Evolutionary conservation across 352 stramenopile species (phyloP).

Genomic region (Phytopythium sindhum): DNA sequence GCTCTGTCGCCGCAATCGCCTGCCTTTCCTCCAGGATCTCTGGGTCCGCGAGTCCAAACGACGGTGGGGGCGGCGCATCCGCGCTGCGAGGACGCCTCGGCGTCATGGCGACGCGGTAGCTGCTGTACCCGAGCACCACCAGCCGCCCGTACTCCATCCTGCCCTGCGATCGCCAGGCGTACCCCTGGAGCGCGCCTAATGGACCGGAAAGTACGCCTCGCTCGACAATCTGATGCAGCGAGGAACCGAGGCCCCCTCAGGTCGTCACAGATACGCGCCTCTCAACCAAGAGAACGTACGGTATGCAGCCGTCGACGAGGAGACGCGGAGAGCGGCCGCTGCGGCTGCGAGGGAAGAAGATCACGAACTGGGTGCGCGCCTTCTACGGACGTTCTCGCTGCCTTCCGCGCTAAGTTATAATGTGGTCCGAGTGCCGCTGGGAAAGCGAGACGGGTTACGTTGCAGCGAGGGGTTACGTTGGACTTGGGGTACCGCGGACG

Average conservation of each 20-base stretch:
- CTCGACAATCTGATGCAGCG: background rate
- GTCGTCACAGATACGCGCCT: background rate
- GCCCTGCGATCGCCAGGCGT: background rate
- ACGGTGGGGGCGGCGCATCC: conserved; percentile 11
- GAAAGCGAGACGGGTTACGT: too few species aligned
- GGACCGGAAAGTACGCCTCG: background rate
- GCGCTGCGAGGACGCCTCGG: conserved; percentile 23
- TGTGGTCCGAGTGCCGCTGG: too few species aligned
- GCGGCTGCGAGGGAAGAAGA: background rate
- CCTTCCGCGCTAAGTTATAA: background rate
- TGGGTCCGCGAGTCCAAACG: conserved; percentile 34
- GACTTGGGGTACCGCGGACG: too few species aligned
- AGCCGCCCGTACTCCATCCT: conserved; percentile 79
- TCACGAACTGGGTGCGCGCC: background rate
- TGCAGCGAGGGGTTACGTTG: too few species aligned
- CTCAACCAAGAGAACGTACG: background rate
- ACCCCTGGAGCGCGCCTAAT: background rate
- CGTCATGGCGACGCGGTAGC: conserved; percentile 63
- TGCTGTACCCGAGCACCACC: conserved; percentile 82
- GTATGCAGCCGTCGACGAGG: background rate
- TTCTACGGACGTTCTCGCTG: conserved; percentile 1
- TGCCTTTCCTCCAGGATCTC: background rate
- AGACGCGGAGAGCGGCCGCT: background rate
- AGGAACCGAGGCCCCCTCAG: background rate
- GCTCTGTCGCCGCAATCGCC: conserved; percentile 2